Conservation (phyloP, 2,329 filamentous ascomycete genomes). For the Didymella lethalis region DNA sequence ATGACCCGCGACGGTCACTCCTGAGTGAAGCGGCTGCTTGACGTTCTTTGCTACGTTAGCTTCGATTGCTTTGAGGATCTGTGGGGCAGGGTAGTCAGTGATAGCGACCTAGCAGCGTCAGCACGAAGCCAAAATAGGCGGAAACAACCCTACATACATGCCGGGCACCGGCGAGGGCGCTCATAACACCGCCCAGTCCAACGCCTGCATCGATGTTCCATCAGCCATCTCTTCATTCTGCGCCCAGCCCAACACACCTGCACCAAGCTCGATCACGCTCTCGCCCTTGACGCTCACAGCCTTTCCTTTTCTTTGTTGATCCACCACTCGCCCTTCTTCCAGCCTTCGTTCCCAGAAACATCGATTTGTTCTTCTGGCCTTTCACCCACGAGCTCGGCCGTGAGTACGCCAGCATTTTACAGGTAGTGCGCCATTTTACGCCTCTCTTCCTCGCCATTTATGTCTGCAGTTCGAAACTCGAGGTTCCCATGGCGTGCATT, state of each 20-base stretch:
- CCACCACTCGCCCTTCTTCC: conserved; percentile 45
- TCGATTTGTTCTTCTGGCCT: conserved; percentile 28
- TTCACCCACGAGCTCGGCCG: conserved; percentile 55
- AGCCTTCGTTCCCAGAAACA: conserved; percentile 24
- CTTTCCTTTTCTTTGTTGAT: conserved; percentile 40
- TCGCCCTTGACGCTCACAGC: conserved; percentile 59
- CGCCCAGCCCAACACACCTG: conserved; percentile 61
- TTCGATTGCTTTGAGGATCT: conserved; percentile 66
- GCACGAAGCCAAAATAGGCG: neutral
- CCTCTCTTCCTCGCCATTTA: conserved; percentile 63
- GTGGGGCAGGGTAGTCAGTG: conserved; percentile 72
- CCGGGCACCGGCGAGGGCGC: conserved; percentile 54
- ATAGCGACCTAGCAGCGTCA: conserved; percentile 58
- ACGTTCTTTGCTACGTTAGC: conserved; percentile 66
- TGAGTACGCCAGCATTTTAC: conserved; percentile 69
- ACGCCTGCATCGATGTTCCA: conserved; percentile 47
- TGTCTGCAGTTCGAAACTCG: conserved; percentile 53
- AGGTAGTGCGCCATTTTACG: conserved; percentile 74
- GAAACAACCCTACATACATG: conserved; percentile 42
- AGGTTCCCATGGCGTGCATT: conserved; percentile 50
- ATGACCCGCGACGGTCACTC: conserved; percentile 65
- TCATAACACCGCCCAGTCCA: conserved; percentile 58
- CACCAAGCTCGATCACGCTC: conserved; percentile 70
- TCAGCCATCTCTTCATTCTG: conserved; percentile 36
- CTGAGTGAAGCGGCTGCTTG: conserved; percentile 42